Base-by-base conservation (phyloP, 495 filamentous ascomycete species). In the Evernia prunastri region DNA sequence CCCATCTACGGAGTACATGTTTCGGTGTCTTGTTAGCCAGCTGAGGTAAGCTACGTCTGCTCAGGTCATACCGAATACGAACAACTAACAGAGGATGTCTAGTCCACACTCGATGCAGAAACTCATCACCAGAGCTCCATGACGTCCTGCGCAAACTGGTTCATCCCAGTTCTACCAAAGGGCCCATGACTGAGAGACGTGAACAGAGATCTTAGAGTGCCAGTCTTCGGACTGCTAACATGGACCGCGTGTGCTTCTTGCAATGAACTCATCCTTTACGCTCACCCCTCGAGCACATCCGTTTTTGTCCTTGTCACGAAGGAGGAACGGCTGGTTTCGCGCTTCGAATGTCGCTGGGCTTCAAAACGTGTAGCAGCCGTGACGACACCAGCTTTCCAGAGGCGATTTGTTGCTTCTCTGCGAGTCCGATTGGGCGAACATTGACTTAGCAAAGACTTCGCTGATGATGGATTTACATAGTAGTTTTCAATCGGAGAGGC, bases 401-500 rank as follows among this genome's bases (percentile, higher is more conserved):
- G 65, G 69, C 65, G 39, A 45, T 59, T 20, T 65, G 57, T 39
- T 42, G 27, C 57, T 59, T 68, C 31, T 66, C 51, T 62, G 43
- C 37, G 35, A 45, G 57, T 56, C 61, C 33, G 62, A 39, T 17
- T 12, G 15, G 56, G 40, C 40, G 62, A 64, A 23, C 20, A 51
- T 23, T 51, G 62, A 35, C 31, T 39, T 17, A n/a, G 57, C 31
- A 36, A 37, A 47, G 40, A 60, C 27, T 33, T 57, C 59, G 66
- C 64, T 65, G 40, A 57, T 69, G 70, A 69, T 64, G 70, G 62
- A 58, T n/a, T 56, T 60, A 66, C 67, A 43, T 69, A 71, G 25
- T 76, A 76, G 73, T 76, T 76, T 76, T 76, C 73, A 76, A 76
- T 74, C 73, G 71, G 73, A 74, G 59, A 66, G 64, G 59, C 69